A percentile compares a stretch with the other conserved stretches of the same genome.
Evolutionary conservation across 495 filamentous ascomycete genomes (phyloP).

Genomic region (Amorphotheca resinae): DNA sequence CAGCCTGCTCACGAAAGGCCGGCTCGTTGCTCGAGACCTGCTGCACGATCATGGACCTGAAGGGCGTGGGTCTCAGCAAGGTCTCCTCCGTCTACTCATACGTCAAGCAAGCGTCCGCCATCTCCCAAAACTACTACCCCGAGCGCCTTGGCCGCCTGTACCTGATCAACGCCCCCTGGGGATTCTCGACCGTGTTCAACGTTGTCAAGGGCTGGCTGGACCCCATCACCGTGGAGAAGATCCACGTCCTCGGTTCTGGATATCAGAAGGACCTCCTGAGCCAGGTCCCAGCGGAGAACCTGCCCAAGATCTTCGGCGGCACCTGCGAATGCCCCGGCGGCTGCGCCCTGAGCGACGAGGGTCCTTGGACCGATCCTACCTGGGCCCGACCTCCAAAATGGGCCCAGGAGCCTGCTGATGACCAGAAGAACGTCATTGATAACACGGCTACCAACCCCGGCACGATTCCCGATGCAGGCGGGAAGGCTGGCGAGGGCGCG

Average conservation of each 20-base stretch:
- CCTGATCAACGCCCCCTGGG: slow-evolving; percentile 96
- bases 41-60: slow-evolving; percentile 94
- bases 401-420: slow-evolving; percentile 17
- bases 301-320: slow-evolving; percentile 80
- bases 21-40: slow-evolving; percentile 88
- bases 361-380: slow-evolving; percentile 79
- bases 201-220: slow-evolving; percentile 87
- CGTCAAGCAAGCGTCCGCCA: slow-evolving; percentile 50
- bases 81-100: slow-evolving; percentile 65
- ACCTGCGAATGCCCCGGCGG: slow-evolving; percentile 71
- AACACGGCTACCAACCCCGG: slow-evolving; percentile 12
- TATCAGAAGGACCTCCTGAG: slow-evolving; percentile 74
- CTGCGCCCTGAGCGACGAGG: slow-evolving; percentile 76
- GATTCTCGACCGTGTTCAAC: slow-evolving; percentile 70
- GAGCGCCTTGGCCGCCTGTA: slow-evolving; percentile 81
- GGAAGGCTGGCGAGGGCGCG: not conserved
- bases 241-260: slow-evolving; percentile 69
- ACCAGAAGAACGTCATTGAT: slow-evolving; percentile 7
- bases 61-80: slow-evolving; percentile 77
- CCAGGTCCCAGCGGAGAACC: slow-evolving; percentile 83
- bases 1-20: slow-evolving; percentile 88
- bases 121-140: slow-evolving; percentile 95
- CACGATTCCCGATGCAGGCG: slow-evolving; percentile 8
- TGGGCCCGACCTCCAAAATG: slow-evolving; percentile 61
- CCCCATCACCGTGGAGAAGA: slow-evolving; percentile 92